Base-by-base conservation (phyloP, 139 green algal species). In the Closterium sp. region DNA sequence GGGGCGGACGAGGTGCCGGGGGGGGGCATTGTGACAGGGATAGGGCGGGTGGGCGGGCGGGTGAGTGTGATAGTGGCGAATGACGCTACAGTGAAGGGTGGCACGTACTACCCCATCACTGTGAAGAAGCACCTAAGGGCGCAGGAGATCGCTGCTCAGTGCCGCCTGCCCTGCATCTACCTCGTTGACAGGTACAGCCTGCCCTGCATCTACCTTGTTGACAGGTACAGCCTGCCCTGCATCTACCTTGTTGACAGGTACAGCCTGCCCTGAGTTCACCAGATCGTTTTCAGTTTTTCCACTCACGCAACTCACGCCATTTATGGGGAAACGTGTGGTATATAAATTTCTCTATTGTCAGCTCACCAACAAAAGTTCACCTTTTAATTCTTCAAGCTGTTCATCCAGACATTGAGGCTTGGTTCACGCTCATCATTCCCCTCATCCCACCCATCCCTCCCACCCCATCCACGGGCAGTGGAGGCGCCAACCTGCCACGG, bases 91-190 rank as follows among this genome's bases (percentile, higher is more conserved):
- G 96, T 99, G 73, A 98, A 98, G 95, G 97, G 96, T 3, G 97
- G 97, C 50, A 99, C 97, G 1, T 99, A 99, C 96, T 99, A 98
- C 94, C 97, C 97, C 4, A 97, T 99, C 93, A 99, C 97, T 0
- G 92, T 94, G 0, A 95, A 98, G 96, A 99, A 99, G 96, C 97
- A 99, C 94, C 93, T 99, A 89, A 88, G 97, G 27, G 95, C 98
- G 86, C 97, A 99, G 94, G 97, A 99, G 95, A 96, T 99, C 7
- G 97, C 97, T 0, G 90, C 94, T 27, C 89, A 95, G 79, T 99
- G 97, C 94, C 94, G 94, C n/a, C 95, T 99, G 94, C 97, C 97
- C 31, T 99, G 97, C 96, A 42, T 99, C 4, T 99, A 99, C 95
- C 96, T 99, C 79, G 97, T 99, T 29, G 97, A 99, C 94, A 94